Conservation (phyloP, 495 filamentous ascomycete species). For the Pseudoneurospora amorphoporcata region DNA sequence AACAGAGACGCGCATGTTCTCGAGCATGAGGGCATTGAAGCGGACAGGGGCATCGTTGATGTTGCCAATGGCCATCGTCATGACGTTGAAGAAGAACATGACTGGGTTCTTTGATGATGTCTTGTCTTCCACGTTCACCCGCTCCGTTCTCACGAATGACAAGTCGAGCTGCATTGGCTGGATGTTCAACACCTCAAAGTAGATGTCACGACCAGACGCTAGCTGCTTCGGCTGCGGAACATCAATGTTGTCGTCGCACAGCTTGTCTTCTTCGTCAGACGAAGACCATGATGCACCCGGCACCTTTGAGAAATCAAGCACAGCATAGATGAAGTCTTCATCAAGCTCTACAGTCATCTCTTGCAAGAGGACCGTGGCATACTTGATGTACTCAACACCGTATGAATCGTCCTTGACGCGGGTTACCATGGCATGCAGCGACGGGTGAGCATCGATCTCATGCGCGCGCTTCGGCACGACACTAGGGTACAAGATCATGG, state of each 20-base stretch:
- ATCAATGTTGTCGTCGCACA: constrained; percentile 82
- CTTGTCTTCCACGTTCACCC: constrained; percentile 91
- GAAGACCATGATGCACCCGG: constrained; percentile 89
- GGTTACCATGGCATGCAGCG: constrained; percentile 81
- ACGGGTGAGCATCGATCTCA: constrained; percentile 94
- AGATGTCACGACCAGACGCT: constrained; percentile 79
- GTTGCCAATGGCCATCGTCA: constrained; percentile 98
- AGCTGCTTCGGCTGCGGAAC: constrained; percentile 85
- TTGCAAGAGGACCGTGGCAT: constrained; percentile 84
- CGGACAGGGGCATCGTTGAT: constrained; percentile 94
- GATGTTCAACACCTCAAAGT: constrained; percentile 93
- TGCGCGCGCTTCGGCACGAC: constrained; percentile 97
- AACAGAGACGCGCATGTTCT: constrained; percentile 87
- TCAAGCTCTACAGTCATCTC: constrained; percentile 98
- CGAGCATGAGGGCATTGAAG: constrained; percentile 85
- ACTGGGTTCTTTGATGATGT: constrained; percentile 81
- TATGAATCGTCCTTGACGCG: constrained; percentile 97
- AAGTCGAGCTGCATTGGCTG: constrained; percentile 97
- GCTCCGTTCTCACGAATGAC: constrained; percentile 92
- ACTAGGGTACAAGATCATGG: constrained; percentile 91
- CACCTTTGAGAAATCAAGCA: constrained; percentile 90
- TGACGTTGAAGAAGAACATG: constrained; percentile 96
- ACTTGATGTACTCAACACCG: constrained; percentile 97
- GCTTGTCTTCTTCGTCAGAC: constrained; percentile 62
- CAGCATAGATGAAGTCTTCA: constrained; percentile 93